Base-by-base conservation (phyloP, 2,329 filamentous ascomycete species). In the Clarireedia paspali region DNA sequence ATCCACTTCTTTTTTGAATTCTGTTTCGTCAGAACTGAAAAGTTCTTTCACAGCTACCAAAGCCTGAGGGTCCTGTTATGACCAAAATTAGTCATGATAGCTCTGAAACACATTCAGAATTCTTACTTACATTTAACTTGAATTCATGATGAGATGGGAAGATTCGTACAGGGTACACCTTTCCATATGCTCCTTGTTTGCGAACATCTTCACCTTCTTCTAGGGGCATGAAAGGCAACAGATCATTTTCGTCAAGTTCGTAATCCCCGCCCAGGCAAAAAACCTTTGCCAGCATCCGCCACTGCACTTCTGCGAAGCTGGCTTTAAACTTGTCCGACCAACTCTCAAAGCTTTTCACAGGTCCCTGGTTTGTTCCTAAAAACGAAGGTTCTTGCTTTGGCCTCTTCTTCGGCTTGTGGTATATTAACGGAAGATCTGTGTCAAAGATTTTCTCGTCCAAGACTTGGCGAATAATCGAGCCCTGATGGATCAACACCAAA, bases 71-170 rank as follows among this genome's bases (percentile, higher is more conserved):
- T 57, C 46, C 61, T 64, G 30, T 2, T 46, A 7, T n/a, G 14
- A n/a, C 44, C 7, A 14, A n/a, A 14, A 24, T 60, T 39, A 59
- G 36, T 42, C 30, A 9, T 9, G 24, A 1, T 15, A 12, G 23
- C 3, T 34, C 30, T 34, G 30, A 34, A 1, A 17, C 6, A 10
- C 14, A 12, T 3, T 9, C 4, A 2, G 5, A 4, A n/a, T 1
- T 6, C 3, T 5, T 3, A 46, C 15, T 26, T 27, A 46, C 24
- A 26, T 39, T 44, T 26, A 5, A 4, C 54, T 57, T 62, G 27
- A 64, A 59, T 0, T 54, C n/a, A n/a, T 66, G 63, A 50, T 66
- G 64, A 20, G 60, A 56, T 10, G 58, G 55, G 51, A 64, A 63
- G 9, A 65, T 47, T 14, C 46, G 20, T 1, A 63, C 60, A 5